Base-by-base conservation (phyloP, 805 yeast genomes). In the Peterozyma toletana region DNA sequence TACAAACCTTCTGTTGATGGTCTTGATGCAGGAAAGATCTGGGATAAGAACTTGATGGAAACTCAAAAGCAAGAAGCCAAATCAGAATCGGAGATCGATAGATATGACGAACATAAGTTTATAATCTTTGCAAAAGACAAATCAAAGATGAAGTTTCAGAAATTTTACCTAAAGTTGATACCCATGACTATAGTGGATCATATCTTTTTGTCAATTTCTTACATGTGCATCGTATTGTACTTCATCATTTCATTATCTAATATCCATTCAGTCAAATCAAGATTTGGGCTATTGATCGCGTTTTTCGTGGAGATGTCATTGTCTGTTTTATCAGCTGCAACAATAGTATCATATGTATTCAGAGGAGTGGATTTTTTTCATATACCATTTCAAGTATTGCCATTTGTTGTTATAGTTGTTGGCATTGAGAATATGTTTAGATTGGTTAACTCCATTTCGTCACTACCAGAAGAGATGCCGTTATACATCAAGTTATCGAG, bases 381-480 rank as follows among this genome's bases (percentile, higher is more conserved):
- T 39, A 53, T 63, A 6, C 75, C 77, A 0, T 46, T 64, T n/a
- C 66, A 59, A 33, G 56, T 73, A 5, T 46, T 73, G 21, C 68
- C 77, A 2, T 61, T 67, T 42, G 52, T 69, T 5, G 65, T 73
- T 2, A 45, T 69, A 2, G 63, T 71, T 15, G 63, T 73, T 9
- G 68, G 72, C 10, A 56, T 67, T 14, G 80, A 75, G 47, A 75
- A 74, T 50, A 67, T 66, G 64, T 69, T 74, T 37, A 62, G 78
- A 43, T 52, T 77, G 30, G 57, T 73, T 17, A 56, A 62, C 11
- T 53, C 71, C 5, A 56, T 73, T 2, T 59, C 72, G 1, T 54
- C 59, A 17, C 60, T 68, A 6, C 66, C 74, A 7, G 70, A 65
- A 11, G 78, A 73, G 45, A 54, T 64, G 37, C 56, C 76, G 1